Evolutionary conservation across 768 basidiomycete genomes (phyloP), one percentile per base, ranked within the genome.

Genomic region (Phaeotremella fagi): DNA sequence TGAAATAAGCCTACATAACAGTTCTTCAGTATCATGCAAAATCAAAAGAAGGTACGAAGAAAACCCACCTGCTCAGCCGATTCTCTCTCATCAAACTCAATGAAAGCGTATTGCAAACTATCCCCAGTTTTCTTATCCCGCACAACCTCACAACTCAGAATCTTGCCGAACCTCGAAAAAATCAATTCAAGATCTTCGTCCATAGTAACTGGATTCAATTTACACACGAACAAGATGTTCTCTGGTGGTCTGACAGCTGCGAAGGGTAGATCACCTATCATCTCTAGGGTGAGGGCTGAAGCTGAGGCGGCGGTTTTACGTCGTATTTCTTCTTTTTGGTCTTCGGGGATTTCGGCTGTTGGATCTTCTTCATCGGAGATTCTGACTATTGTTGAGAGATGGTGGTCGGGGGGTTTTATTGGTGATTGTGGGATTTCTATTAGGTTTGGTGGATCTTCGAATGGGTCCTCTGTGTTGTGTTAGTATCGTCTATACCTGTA

Each of bases 191-290:
- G 78, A 75, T 98, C 95, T 70, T 98, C 94, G 67, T 92, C 90
- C 45, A 86, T 80, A 24, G 95, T 98, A 18, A 95, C 92, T 20
- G 88, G 82, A 68, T 99, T 99, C 60, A 98, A 82, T 71, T 98
- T 98, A 83, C 95, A 99, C 9, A 99, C 92, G 75, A 99, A 99
- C 12, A 99, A 76, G 24, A 98, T 91, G 73, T 98, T 98, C 76
- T 99, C 95, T 0, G 95, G 95, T 0, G 95, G 95, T 38, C 91
- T 83, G 38, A 99, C 91, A 67, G 94, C 91, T 23, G 95, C 95
- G 71, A 99, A 98, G 1, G 95, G 95, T 48, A 98, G 78, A 75
- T 99, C 95, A 27, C 95, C 95, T 52, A 99, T 94, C 95, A 99
- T 99, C 75, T 99, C 95, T 46, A 99, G 82, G 3, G 95, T 98